These are phyloP conservation scores for Tuber aestivum DNA, from an alignment of 495 filamentous ascomycete genomes.

Conservation along the genomic window DNA sequence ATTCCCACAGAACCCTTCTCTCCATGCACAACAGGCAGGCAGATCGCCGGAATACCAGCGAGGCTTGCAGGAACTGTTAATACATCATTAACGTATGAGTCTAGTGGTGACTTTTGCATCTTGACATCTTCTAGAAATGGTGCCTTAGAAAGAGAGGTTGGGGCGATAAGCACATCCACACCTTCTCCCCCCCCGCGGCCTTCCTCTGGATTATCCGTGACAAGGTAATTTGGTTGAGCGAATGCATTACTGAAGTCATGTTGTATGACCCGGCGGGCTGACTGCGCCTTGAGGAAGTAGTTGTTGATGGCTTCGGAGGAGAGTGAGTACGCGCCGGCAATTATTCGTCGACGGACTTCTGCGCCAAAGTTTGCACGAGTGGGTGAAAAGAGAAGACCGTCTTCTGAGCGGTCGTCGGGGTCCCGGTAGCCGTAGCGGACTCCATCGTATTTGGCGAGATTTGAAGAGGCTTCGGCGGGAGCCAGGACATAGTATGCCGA, in stretches of 20 bases:
- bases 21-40: constrained; percentile 59
- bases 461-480: constrained; percentile 90
- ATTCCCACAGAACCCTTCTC: constrained; percentile 57
- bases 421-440: constrained; percentile 71
- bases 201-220: constrained; percentile 45
- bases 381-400: constrained; percentile 62
- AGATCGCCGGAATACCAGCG: constrained; percentile 84
- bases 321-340: constrained; percentile 84
- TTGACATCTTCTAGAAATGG: constrained; percentile 56
- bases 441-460: constrained; percentile 96
- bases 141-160: constrained; percentile 73
- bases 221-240: constrained; percentile 58
- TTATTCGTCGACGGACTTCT: constrained; percentile 78
- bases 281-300: constrained; percentile 92
- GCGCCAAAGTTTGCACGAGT: constrained; percentile 70
- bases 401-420: constrained; percentile 37
- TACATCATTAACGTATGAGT: constrained; percentile 83
- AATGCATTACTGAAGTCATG: constrained; percentile 81
- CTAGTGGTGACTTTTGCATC: constrained; percentile 46
- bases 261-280: constrained; percentile 74
- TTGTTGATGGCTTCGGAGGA: constrained; percentile 90
- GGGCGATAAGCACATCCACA: constrained; percentile 84
- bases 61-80: constrained; percentile 93
- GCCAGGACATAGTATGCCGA: constrained; percentile 94
- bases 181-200: constrained; percentile 49